phyloP scores from a whole-genome alignment of 306 rosid genomes.

The Cyclanthera cordifolia region DNA sequence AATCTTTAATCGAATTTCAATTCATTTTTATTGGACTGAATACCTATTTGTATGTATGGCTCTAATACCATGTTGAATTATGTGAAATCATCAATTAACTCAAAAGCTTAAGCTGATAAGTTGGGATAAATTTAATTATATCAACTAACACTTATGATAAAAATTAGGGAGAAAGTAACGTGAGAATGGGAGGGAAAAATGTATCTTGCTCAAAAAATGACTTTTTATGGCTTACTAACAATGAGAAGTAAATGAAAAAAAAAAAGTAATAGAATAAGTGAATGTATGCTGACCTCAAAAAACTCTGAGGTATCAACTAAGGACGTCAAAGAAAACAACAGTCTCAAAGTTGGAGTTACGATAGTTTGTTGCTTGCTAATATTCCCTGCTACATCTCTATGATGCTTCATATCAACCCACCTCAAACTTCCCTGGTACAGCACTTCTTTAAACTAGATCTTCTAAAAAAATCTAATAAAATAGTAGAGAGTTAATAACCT shows the following conservation, averaged over 20 bases:
- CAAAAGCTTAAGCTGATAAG: too few relatives aligned
- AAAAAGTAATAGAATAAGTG: neutral
- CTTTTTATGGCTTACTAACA: too few relatives aligned
- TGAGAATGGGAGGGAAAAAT: neutral
- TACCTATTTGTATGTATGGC: too few relatives aligned
- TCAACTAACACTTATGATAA: too few relatives aligned
- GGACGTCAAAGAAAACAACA: conserved; percentile 68
- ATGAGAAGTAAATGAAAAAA: neutral
- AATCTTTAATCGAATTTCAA: too few relatives aligned
- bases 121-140: too few relatives aligned
- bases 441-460: neutral
- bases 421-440: conserved; percentile 63
- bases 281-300: conserved; percentile 61
- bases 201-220: neutral
- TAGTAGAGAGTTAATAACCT: conserved; percentile 29
- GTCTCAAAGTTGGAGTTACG: conserved; percentile 60
- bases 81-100: too few relatives aligned
- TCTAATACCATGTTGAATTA: too few relatives aligned
- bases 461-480: neutral
- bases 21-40: too few relatives aligned
- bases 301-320: conserved; percentile 70
- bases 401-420: conserved; percentile 43
- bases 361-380: conserved; percentile 61
- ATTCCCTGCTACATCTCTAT: conserved; percentile 53
- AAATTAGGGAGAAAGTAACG: neutral